Evolutionary conservation across 2,329 filamentous ascomycete species (phyloP).

Genomic region (Aspergillus melleus): DNA sequence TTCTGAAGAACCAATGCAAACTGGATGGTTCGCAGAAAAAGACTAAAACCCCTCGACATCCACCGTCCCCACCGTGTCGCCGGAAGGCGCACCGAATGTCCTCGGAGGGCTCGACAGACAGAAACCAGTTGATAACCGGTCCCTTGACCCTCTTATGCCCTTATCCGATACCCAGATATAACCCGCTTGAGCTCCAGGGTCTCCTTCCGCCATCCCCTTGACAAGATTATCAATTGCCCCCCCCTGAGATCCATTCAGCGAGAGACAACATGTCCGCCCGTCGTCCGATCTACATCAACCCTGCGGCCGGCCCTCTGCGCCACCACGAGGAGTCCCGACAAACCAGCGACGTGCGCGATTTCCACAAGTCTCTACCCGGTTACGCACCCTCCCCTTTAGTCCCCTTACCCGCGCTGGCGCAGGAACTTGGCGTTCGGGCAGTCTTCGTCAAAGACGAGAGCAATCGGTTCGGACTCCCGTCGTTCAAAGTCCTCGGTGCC

Average conservation of each 20-base stretch:
- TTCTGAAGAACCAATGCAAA: too few species aligned
- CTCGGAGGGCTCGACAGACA: slow-evolving; percentile 13
- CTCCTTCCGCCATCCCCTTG: too few species aligned
- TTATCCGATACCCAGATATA: too few species aligned
- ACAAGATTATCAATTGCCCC: too few species aligned
- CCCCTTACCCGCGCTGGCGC: slow-evolving; percentile 55
- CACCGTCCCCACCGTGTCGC: slow-evolving; percentile 10
- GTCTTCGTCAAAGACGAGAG: slow-evolving; percentile 73
- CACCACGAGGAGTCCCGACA: background rate
- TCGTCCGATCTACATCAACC: slow-evolving; percentile 30
- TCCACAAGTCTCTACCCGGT: slow-evolving; percentile 60
- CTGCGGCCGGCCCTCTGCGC: slow-evolving; percentile 9
- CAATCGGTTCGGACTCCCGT: slow-evolving; percentile 65
- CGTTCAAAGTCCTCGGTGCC: slow-evolving; percentile 80
- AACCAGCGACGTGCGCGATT: slow-evolving; percentile 31
- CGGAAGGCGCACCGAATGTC: slow-evolving; percentile 23
- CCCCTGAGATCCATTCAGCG: too few species aligned
- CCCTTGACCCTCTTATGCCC: too few species aligned
- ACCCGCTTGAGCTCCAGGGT: too few species aligned
- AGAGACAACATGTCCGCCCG: slow-evolving; percentile 7
- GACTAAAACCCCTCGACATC: too few species aligned
- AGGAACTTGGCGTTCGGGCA: slow-evolving; percentile 56
- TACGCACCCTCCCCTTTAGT: slow-evolving; percentile 59
- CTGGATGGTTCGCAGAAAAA: too few species aligned
- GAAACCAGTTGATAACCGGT: too few species aligned